phyloP scores from a whole-genome alignment of 192 early-diverging fungal genomes.

The Coemansia sp. region DNA sequence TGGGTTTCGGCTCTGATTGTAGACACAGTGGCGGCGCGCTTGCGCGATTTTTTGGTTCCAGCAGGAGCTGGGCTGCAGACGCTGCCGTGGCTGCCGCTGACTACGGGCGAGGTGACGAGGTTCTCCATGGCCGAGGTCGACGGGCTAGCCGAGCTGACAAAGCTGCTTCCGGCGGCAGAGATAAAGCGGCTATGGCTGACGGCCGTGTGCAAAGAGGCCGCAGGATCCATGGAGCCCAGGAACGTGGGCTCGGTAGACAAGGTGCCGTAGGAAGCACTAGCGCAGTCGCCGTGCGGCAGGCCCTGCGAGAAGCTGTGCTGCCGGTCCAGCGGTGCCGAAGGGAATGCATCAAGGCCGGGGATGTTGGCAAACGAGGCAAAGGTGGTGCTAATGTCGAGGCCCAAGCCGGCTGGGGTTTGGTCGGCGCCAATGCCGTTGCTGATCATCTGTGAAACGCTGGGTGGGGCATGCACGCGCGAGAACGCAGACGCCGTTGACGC shows the following conservation, averaged over 20 bases:
- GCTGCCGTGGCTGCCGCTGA: neutral
- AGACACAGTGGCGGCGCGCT: slow-evolving; percentile 46
- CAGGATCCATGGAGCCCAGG: slow-evolving; percentile 8
- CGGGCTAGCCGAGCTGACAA: slow-evolving; percentile 2
- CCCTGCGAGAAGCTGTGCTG: slow-evolving; percentile 14
- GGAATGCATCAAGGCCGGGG: slow-evolving; percentile 34
- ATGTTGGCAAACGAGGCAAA: slow-evolving; percentile 36
- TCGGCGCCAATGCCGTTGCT: slow-evolving; percentile 2
- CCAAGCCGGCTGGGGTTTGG: slow-evolving; percentile 17
- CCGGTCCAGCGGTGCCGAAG: slow-evolving; percentile 21
- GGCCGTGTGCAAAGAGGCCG: slow-evolving; percentile 13
- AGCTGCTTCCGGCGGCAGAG: slow-evolving; percentile 1
- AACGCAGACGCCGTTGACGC: slow-evolving; percentile 37
- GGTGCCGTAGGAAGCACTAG: slow-evolving; percentile 7
- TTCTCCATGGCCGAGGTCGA: slow-evolving; percentile 8
- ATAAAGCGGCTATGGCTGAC: slow-evolving; percentile 20
- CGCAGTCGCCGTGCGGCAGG: neutral
- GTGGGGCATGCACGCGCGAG: slow-evolving; percentile 26
- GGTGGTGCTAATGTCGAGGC: slow-evolving; percentile 33
- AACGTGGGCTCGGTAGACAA: slow-evolving; percentile 25
- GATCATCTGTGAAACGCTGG: slow-evolving; percentile 34
- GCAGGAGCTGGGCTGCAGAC: slow-evolving; percentile 25
- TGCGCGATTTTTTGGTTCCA: slow-evolving; percentile 29
- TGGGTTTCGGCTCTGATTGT: slow-evolving; percentile 22
- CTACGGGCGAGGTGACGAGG: slow-evolving; percentile 9